Evolutionary conservation across 179 eudicot genomes (phyloP).

Genomic region (Spinacia oleracea): DNA sequence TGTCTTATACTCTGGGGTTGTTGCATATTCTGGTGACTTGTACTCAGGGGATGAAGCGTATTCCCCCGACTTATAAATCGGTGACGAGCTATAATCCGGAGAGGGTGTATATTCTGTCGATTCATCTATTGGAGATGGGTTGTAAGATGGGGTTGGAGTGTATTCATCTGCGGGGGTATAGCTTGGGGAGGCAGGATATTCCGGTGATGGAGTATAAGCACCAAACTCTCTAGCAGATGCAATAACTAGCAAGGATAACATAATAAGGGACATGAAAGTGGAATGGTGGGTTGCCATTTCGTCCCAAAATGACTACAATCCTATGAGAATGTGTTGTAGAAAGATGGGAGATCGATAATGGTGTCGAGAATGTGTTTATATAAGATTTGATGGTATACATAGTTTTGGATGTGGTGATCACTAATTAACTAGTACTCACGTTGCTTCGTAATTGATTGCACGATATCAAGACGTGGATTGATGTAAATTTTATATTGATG

Average conservation of each 20-base stretch:
- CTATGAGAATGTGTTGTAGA: neutral
- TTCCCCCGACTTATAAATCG: neutral
- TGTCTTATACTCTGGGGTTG: no score
- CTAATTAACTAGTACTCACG: neutral
- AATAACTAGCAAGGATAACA: neutral
- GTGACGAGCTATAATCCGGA: neutral
- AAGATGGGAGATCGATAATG: neutral
- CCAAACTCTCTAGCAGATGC: neutral
- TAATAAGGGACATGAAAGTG: neutral
- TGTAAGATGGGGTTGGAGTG: neutral
- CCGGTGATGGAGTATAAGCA: neutral
- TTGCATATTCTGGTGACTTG: no score
- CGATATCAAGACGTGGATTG: neutral
- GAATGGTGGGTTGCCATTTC: constrained; percentile 6
- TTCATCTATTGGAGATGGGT: neutral
- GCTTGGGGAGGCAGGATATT: no score
- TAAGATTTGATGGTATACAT: neutral
- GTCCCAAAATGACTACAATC: neutral
- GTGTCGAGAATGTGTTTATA: neutral
- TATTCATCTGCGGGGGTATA: neutral
- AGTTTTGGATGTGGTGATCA: neutral
- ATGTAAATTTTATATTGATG: neutral
- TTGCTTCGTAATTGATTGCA: neutral
- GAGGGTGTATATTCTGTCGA: neutral
- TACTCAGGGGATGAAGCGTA: no score